phyloP scores from a whole-genome alignment of 2,329 filamentous ascomycete genomes.

The Pseudogymnoascus sp. region DNA sequence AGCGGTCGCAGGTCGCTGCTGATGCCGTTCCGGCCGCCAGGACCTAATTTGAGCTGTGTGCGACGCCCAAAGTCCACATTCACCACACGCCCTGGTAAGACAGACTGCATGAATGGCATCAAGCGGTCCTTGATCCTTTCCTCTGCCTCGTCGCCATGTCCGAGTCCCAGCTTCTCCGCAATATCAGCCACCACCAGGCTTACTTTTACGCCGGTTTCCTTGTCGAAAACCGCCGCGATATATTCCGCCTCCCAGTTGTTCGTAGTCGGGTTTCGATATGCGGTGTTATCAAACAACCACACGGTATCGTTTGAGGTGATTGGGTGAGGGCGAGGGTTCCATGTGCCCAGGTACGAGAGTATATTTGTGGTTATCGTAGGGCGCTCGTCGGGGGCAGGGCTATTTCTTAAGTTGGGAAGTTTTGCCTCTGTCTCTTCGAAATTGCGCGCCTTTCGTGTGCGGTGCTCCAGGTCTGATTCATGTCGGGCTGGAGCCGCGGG shows the following conservation, averaged over 20 bases:
- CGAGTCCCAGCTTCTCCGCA: conserved; percentile 60
- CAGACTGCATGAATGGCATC: conserved; percentile 69
- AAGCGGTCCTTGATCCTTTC: conserved; percentile 60
- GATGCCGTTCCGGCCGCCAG: conserved; percentile 65
- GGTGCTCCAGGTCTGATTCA: conserved; percentile 40
- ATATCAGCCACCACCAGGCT: conserved; percentile 64
- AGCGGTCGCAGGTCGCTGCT: conserved; percentile 54
- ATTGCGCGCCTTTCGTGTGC: conserved; percentile 40
- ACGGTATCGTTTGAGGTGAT: conserved; percentile 60
- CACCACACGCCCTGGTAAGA: conserved; percentile 63
- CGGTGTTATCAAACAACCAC: conserved; percentile 88
- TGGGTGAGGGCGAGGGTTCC: conserved; percentile 51
- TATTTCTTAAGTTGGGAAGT: conserved; percentile 33
- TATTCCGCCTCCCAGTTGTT: conserved; percentile 72
- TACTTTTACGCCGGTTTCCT: conserved; percentile 58
- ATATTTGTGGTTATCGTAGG: conserved; percentile 28
- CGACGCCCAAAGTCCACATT: conserved; percentile 50
- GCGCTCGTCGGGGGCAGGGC: conserved; percentile 21
- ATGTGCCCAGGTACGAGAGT: conserved; percentile 43
- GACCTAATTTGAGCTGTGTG: conserved; percentile 50
- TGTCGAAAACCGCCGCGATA: conserved; percentile 72
- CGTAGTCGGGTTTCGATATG: conserved; percentile 49
- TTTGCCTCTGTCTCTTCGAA: conserved; percentile 45
- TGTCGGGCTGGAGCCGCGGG: conserved; percentile 11
- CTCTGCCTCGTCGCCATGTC: conserved; percentile 47